Evolutionary conservation across 2,329 filamentous ascomycete species (phyloP).

Genomic region (Cryoendolithus antarcticus): DNA sequence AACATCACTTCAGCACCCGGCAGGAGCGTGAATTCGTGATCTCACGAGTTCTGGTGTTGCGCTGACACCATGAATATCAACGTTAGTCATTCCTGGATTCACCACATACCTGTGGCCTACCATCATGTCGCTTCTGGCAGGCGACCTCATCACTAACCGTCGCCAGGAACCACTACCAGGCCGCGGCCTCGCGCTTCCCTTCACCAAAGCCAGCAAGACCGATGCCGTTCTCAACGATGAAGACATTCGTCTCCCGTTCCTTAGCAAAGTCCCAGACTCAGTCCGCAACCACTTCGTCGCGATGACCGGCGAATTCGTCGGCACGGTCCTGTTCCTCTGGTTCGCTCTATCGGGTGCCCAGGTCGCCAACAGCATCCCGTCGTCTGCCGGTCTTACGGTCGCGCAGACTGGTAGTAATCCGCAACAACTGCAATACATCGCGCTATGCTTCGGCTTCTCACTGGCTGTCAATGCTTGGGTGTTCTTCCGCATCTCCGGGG

Average conservation of each 20-base stretch:
- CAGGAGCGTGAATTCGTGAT: too few relatives aligned
- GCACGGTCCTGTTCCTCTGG: constrained; percentile 34
- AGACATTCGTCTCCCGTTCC: constrained; percentile 17
- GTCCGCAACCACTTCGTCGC: constrained; percentile 21
- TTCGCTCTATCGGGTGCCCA: constrained; percentile 34
- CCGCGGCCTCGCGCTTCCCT: constrained; percentile 18
- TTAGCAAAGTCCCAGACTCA: constrained; percentile 14
- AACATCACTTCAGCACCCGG: too few relatives aligned
- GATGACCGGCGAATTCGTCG: constrained; percentile 29
- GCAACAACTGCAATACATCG: constrained; percentile 26
- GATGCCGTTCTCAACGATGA: constrained; percentile 11
- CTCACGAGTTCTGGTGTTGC: too few relatives aligned
- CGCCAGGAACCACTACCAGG: constrained; percentile 10
- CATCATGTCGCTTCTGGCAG: too few relatives aligned
- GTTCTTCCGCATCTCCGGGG: constrained; percentile 21
- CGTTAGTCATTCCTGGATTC: too few relatives aligned
- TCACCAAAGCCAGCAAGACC: constrained; percentile 20
- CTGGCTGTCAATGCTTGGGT: constrained; percentile 31
- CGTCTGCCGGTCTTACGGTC: constrained; percentile 16
- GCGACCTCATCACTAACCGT: too few relatives aligned
- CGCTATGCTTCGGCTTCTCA: constrained; percentile 28
- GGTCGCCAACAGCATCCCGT: constrained; percentile 29
- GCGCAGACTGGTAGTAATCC: constrained; percentile 22
- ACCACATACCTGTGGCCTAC: too few relatives aligned
- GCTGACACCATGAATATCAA: too few relatives aligned